phyloP scores from a whole-genome alignment of 108 stramenopile species.

The Ochromonas danica region DNA sequence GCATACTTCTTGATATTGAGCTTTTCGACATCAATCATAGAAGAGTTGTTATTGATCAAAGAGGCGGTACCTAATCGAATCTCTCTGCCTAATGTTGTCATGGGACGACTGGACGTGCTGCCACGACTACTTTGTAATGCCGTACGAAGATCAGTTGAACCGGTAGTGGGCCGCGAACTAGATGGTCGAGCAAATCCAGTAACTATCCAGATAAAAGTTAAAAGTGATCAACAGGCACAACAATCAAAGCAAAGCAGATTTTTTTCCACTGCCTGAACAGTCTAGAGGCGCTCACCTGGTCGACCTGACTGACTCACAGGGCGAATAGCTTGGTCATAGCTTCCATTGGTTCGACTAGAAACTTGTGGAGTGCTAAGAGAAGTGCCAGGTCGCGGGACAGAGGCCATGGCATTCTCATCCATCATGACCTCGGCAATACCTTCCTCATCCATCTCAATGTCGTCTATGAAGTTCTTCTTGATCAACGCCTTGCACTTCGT shows the following conservation, averaged over 20 bases:
- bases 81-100: constrained; percentile 58
- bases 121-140: constrained; percentile 50
- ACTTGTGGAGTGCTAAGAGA: constrained; percentile 48
- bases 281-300: too few species aligned
- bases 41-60: constrained; percentile 26
- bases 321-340: constrained; percentile 44
- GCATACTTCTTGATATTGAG: constrained; percentile 58
- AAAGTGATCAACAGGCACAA: too few species aligned
- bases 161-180: constrained; percentile 44
- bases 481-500: constrained; percentile 59
- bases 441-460: constrained; percentile 65
- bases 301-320: constrained; percentile 55
- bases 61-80: constrained; percentile 60
- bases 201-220: too few species aligned
- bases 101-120: constrained; percentile 49
- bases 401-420: constrained; percentile 61
- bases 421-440: constrained; percentile 60
- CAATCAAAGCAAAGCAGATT: too few species aligned
- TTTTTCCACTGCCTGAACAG: too few species aligned
- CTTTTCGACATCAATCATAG: constrained; percentile 55
- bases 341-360: background rate
- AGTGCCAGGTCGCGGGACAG: constrained; percentile 58
- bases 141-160: constrained; percentile 36
- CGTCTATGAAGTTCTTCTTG: constrained; percentile 56
- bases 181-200: constrained; percentile 59